A percentile compares a stretch with the other conserved stretches of the same genome.
These are phyloP conservation scores for Fusarium sp. DNA, from an alignment of 2,329 filamentous ascomycete genomes.

Conservation along the genomic window DNA sequence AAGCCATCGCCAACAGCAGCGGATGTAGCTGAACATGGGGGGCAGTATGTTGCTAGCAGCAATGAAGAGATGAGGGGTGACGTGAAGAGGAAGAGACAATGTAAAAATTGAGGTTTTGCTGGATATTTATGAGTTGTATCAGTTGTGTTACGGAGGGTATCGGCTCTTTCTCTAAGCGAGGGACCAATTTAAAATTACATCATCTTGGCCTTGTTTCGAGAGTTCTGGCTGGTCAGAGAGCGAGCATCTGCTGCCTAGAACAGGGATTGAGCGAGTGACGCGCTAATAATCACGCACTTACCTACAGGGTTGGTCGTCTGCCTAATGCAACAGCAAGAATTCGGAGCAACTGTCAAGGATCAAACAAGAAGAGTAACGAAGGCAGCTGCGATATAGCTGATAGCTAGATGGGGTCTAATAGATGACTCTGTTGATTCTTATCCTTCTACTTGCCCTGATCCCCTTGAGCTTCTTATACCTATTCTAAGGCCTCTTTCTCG, in stretches of 20 bases:
- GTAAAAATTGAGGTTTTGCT: neutral
- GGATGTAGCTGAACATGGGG: neutral
- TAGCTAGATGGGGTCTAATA: too few species aligned
- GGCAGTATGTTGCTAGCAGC: neutral
- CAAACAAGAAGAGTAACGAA: too few species aligned
- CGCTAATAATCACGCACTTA: neutral
- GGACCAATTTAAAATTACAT: neutral
- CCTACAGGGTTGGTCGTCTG: neutral
- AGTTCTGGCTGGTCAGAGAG: neutral
- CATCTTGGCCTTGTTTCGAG: neutral
- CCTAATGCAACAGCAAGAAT: neutral
- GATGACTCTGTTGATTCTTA: too few species aligned
- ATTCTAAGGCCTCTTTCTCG: too few species aligned
- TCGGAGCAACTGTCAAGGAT: too few species aligned
- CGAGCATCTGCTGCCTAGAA: neutral
- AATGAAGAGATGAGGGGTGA: neutral
- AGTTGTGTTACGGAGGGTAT: neutral
- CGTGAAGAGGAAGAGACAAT: neutral
- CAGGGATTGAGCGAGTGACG: neutral
- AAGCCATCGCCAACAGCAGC: neutral
- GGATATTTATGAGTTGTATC: neutral
- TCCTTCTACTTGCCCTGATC: too few species aligned
- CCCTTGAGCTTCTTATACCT: too few species aligned
- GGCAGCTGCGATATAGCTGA: too few species aligned
- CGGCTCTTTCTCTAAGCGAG: neutral